A percentile compares a stretch with the other conserved stretches of the same genome.
Evolutionary conservation across 352 stramenopile species (phyloP).

Genomic region (Phytopythium helicoides): DNA sequence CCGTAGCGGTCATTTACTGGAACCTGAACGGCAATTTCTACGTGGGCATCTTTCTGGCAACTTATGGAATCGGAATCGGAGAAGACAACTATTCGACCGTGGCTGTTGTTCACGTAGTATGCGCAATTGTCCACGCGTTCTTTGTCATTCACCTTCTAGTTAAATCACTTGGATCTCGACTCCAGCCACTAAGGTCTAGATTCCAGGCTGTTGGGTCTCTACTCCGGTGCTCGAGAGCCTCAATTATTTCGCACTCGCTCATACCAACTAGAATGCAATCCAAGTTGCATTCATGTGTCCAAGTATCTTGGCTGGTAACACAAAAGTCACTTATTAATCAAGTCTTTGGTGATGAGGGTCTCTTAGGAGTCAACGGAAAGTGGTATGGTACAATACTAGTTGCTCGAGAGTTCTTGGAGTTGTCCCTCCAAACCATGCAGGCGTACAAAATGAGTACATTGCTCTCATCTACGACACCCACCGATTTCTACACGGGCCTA

Average conservation of each 20-base stretch:
- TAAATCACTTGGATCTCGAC: no score
- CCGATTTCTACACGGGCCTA: constrained; percentile 19
- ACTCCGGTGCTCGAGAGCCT: no score
- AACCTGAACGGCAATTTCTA: constrained; percentile 6
- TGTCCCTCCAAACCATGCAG: constrained; percentile 24
- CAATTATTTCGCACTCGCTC: no score
- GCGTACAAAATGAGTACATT: constrained; percentile 31
- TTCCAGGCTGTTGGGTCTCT: no score
- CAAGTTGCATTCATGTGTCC: not conserved
- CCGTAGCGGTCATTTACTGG: constrained; percentile 13
- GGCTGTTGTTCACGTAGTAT: constrained; percentile 14
- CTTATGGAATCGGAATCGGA: constrained; percentile 14
- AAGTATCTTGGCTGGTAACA: not conserved
- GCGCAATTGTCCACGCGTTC: constrained; percentile 10
- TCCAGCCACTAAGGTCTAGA: constrained; percentile 9
- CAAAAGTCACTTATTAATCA: not conserved
- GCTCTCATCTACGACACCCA: constrained; percentile 16
- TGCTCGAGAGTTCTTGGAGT: constrained; percentile 21
- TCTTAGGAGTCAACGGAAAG: constrained; percentile 18
- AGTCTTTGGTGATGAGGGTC: not conserved
- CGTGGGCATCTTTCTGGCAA: constrained; percentile 12
- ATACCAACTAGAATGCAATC: not conserved
- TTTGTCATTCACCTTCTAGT: no score
- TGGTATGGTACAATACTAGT: constrained; percentile 17
- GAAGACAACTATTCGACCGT: constrained; percentile 4